Evolutionary conservation across 805 yeast genomes (phyloP).

Genomic region (Ogataea parapolymorpha): DNA sequence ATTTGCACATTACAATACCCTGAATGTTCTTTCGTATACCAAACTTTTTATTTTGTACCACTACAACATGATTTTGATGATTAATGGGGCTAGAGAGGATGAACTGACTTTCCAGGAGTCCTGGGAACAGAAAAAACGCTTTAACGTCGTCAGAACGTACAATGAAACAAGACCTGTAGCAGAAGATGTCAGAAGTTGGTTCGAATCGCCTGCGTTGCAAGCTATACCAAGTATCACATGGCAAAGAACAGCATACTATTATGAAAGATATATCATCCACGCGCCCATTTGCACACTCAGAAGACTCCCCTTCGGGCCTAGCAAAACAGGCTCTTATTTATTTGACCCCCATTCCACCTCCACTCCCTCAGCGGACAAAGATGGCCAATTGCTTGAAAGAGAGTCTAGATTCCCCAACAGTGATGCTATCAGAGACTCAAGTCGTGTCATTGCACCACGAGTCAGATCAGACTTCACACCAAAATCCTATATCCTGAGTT

Average conservation of each 20-base stretch:
- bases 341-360: constrained; percentile 8
- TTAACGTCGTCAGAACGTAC: constrained; percentile 19
- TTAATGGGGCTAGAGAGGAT: constrained; percentile 24
- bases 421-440: constrained; percentile 17
- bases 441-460: constrained; percentile 12
- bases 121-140: constrained; percentile 19
- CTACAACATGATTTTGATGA: constrained; percentile 23
- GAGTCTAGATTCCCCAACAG: constrained; percentile 13
- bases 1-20: constrained; percentile 14
- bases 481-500: constrained; percentile 20
- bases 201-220: constrained; percentile 24
- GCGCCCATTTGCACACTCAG: constrained; percentile 32
- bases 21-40: constrained; percentile 17
- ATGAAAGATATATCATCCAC: constrained; percentile 38
- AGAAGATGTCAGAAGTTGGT: constrained; percentile 15
- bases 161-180: constrained; percentile 20
- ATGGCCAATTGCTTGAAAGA: constrained; percentile 9
- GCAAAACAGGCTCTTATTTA: constrained; percentile 10
- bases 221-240: constrained; percentile 25
- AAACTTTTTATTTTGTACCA: constrained; percentile 22
- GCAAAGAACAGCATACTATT: constrained; percentile 36
- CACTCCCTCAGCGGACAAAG: constrained; percentile 1
- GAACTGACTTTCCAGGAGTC: constrained; percentile 19
- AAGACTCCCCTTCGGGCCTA: constrained; percentile 12
- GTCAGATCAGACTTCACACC: constrained; percentile 15